Conservation (phyloP, 2,329 filamentous ascomycete species). For the Aureobasidium sp. region DNA sequence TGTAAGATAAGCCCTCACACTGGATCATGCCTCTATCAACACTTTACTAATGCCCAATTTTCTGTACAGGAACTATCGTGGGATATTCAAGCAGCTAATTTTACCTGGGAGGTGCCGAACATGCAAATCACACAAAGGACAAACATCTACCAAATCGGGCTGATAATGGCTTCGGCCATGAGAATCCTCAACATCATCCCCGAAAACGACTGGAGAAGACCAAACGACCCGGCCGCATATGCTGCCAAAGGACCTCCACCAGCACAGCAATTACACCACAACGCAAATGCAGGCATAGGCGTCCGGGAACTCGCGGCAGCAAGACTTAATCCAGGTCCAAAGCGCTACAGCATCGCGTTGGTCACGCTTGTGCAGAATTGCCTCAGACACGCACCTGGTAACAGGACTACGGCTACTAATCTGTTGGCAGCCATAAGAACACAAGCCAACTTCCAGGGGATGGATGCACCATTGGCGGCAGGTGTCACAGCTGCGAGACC, state of each 20-base stretch:
- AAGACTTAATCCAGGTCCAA: neutral
- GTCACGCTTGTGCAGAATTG: neutral
- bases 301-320: too few relatives aligned
- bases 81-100: neutral
- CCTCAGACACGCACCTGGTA: neutral
- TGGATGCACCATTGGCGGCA: too few relatives aligned
- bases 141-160: conserved; percentile 1
- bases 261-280: neutral
- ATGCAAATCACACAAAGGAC: neutral
- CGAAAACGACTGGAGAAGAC: neutral
- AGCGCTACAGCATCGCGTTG: neutral
- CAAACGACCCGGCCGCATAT: too few relatives aligned
- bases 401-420: neutral
- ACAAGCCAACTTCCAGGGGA: neutral
- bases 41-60: neutral
- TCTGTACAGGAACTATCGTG: neutral
- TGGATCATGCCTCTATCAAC: neutral
- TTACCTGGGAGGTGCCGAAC: neutral
- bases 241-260: neutral
- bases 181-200: neutral
- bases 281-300: neutral
- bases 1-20: too few relatives aligned
- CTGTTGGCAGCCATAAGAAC: neutral
- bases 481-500: too few relatives aligned
- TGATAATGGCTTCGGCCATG: conserved; percentile 5